Base-by-base conservation (phyloP, 768 basidiomycete genomes). In the Russula earlei region DNA sequence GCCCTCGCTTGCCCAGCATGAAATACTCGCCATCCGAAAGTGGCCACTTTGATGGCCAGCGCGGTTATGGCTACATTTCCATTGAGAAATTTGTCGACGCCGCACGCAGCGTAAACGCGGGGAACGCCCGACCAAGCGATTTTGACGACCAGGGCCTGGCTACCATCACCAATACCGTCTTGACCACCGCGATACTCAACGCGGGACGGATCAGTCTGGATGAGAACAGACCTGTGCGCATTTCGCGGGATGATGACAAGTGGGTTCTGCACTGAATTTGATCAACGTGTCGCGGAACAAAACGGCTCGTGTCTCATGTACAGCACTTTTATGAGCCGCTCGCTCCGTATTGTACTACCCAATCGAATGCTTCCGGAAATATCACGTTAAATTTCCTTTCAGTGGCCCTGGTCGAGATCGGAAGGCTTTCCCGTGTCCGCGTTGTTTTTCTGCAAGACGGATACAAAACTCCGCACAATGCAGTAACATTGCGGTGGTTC, bases 71-170 rank as follows among this genome's bases (percentile, higher is more conserved):
- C 58, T 83, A 95, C 68, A 75, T 94, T 64, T 92, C 89, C 17
- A 88, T 94, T 63, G 91, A 91, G 70, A 93, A 88, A 70, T 94
- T 94, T 71, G 74, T 95, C 67, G 91, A 90, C 67, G 88, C 87
- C 17, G 82, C 85, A 41, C 79, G 84, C 49, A 78, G 76, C 58
- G 87, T 93, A 64, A 91, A 92, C 65, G 82, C 84, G 22, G 82
- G 84, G 8, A 66, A 75, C 52, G 73, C 79, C 49, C 77, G 78
- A 66, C 80, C 91, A 20, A 74, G 68, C 33, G 84, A 88, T 55
- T 95, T 83, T 69, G 91, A 96, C 70, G 69, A 69, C 22, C 82
- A 84, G 57, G 90, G 86, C 22, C 75, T 91, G 59, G 91, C 93
- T 36, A 95, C 93, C 20, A 90, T 94, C 67, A 77, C 80, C 43